Percentiles rank a stretch among this genome's conserved stretches.
Conservation (phyloP, 73 alveolate genomes). For the Paramecium sonneborni region DNA sequence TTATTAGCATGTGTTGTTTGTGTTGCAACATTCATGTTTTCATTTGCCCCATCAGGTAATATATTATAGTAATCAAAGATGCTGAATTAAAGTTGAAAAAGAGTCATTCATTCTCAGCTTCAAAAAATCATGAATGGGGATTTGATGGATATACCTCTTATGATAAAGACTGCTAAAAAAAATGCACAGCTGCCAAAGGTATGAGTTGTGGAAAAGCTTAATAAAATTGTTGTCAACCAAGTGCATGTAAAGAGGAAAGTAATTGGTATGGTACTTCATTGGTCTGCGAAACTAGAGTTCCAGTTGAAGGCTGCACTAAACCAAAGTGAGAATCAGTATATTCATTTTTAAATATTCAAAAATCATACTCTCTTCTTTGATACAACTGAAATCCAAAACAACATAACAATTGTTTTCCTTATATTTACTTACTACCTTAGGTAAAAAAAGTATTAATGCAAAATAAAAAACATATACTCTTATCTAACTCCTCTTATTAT, state of each 20-base stretch:
- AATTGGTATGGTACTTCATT: background rate
- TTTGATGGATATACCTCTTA: background rate
- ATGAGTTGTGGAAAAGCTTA: background rate
- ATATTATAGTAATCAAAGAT: background rate
- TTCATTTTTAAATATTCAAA: no score
- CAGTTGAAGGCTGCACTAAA: background rate
- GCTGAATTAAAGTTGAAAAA: background rate
- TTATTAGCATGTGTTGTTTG: background rate
- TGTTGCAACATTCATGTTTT: background rate
- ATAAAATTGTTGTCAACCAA: background rate
- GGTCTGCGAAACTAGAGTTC: background rate
- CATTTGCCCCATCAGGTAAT: background rate
- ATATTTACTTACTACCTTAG: no score
- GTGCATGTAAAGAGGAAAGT: background rate
- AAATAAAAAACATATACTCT: no score
- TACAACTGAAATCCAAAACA: no score
- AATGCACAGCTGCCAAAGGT: background rate
- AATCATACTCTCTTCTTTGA: no score
- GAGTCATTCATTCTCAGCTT: background rate
- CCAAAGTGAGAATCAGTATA: background rate
- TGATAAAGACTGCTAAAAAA: background rate
- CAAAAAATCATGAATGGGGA: slow-evolving; percentile 26
- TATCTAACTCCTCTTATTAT: no score
- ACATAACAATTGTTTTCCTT: no score
- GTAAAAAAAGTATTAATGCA: no score